phyloP scores from a whole-genome alignment of 2,329 filamentous ascomycete genomes.

The Diatrype stigma region DNA sequence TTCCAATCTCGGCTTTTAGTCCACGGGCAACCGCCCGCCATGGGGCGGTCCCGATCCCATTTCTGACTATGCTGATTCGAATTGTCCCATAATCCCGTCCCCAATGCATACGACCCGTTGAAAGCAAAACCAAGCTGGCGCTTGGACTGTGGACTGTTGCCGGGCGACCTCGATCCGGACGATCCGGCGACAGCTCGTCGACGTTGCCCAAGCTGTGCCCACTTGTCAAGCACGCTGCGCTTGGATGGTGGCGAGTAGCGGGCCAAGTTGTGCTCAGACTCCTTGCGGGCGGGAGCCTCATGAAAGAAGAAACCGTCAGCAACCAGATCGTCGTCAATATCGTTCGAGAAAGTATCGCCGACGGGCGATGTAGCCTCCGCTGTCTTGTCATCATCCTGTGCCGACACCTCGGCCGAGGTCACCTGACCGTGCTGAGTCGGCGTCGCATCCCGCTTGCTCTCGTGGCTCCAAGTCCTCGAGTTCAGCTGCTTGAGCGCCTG shows the following conservation, averaged over 20 bases:
- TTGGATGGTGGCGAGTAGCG: conserved; percentile 66
- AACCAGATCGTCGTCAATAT: conserved; percentile 61
- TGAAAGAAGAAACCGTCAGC: conserved; percentile 72
- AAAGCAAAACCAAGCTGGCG: conserved; percentile 35
- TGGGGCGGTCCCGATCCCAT: conserved; percentile 43
- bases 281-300: conserved; percentile 46
- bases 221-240: conserved; percentile 69
- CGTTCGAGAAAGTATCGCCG: conserved; percentile 35
- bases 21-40: conserved; percentile 48
- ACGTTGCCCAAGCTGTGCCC: conserved; percentile 81
- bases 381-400: conserved; percentile 38
- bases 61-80: conserved; percentile 30
- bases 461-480: conserved; percentile 74
- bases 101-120: conserved; percentile 33
- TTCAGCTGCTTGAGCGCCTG: conserved; percentile 62
- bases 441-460: conserved; percentile 51
- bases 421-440: conserved; percentile 35
- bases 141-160: conserved; percentile 40
- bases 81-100: conserved; percentile 44
- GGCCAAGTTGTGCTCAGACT: conserved; percentile 33
- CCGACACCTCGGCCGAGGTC: conserved; percentile 39
- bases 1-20: conserved; percentile 57
- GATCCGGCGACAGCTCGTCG: conserved; percentile 62
- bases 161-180: conserved; percentile 47
- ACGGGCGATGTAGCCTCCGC: conserved; percentile 28